Conservation (phyloP, 1,139 yeast species). For the Debaryomyces sp. region DNA sequence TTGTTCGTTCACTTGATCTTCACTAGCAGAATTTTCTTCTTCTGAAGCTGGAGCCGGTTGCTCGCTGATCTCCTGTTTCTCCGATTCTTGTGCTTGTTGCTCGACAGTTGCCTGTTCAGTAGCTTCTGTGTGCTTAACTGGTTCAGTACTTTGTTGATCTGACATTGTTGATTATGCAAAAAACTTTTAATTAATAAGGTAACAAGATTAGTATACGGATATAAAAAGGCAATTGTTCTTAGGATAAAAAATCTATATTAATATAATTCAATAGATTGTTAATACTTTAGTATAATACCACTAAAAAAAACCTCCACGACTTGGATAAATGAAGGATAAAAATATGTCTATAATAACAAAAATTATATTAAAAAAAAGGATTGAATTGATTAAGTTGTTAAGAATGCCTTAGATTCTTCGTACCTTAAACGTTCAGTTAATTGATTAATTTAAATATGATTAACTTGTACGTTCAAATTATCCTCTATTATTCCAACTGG, state of each 20-base stretch:
- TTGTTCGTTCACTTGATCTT: constrained; percentile 8
- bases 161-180: constrained; percentile 10
- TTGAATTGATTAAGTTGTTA: background rate
- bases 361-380: constrained; percentile 9
- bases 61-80: background rate
- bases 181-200: background rate
- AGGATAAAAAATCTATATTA: background rate
- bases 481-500: background rate
- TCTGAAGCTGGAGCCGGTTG: background rate
- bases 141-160: constrained; percentile 11
- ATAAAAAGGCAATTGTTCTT: background rate
- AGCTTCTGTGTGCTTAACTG: constrained; percentile 9
- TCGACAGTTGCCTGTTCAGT: constrained; percentile 1
- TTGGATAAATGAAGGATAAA: constrained; percentile 5
- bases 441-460: constrained; percentile 1
- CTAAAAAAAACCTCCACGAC: constrained; percentile 6
- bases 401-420: background rate
- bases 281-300: constrained; percentile 3
- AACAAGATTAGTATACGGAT: background rate
- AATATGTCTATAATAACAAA: constrained; percentile 11
- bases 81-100: background rate
- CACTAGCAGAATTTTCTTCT: background rate
- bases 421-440: constrained; percentile 4
- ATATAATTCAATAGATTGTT: constrained; percentile 1
- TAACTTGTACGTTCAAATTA: background rate